phyloP scores from a whole-genome alignment of 2,329 filamentous ascomycete species.

The Penicillium sp. region DNA sequence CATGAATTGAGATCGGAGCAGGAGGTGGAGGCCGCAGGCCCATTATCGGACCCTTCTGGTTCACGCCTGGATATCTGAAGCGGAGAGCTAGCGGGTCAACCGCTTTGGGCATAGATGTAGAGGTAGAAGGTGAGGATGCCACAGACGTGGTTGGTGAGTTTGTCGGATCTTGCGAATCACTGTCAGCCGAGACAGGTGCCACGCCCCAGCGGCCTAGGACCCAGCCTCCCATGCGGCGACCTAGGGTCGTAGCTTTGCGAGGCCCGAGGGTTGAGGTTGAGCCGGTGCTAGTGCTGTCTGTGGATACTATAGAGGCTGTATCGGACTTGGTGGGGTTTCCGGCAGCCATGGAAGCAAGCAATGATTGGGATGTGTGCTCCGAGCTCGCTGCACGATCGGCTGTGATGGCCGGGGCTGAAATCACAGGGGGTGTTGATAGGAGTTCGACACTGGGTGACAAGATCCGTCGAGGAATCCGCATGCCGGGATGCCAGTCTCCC shows the following conservation, averaged over 20 bases:
- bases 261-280: conserved; percentile 19
- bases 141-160: not conserved
- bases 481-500: conserved; percentile 54
- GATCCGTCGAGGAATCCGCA: conserved; percentile 49
- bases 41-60: conserved; percentile 72
- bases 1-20: conserved; percentile 57
- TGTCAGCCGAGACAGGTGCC: conserved; percentile 40
- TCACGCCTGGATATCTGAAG: conserved; percentile 67
- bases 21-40: conserved; percentile 64
- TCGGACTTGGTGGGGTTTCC: conserved; percentile 17
- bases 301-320: conserved; percentile 27
- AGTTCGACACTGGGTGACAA: conserved; percentile 45
- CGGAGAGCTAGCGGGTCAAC: conserved; percentile 61
- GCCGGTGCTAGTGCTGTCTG: conserved; percentile 24
- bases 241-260: conserved; percentile 40
- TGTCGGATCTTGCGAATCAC: not conserved
- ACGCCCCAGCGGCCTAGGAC: conserved; percentile 64
- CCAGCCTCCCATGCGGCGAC: conserved; percentile 64
- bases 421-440: conserved; percentile 40
- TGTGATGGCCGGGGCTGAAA: conserved; percentile 40
- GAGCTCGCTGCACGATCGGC: conserved; percentile 31
- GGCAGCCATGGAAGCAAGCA: conserved; percentile 41
- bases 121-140: conserved; percentile 16
- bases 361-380: conserved; percentile 31
- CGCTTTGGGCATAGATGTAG: conserved; percentile 60